A percentile compares a stretch with the other conserved stretches of the same genome.
These are phyloP conservation scores for Climacium dendroides DNA, from an alignment of 225 moss, liverwort and hornwort genomes.

Conservation along the genomic window DNA sequence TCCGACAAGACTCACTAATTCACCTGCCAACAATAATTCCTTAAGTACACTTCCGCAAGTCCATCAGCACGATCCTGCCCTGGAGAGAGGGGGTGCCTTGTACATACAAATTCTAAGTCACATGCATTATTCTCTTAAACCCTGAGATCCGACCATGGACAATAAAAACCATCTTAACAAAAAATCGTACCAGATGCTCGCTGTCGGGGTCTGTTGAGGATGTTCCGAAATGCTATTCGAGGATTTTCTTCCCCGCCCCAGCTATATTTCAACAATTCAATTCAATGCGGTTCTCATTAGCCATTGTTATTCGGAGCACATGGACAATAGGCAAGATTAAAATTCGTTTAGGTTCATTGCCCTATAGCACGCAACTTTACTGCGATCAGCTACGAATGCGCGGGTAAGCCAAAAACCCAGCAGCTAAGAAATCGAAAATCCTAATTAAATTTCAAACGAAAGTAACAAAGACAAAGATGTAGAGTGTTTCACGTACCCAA, in stretches of 20 bases:
- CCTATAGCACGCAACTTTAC: neutral
- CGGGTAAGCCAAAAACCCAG: neutral
- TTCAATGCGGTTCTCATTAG: neutral
- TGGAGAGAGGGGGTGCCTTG: neutral
- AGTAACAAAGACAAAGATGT: neutral
- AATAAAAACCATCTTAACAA: neutral
- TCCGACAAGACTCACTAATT: constrained; percentile 79
- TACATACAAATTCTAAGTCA: neutral
- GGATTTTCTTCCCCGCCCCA: constrained; percentile 84
- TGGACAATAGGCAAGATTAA: neutral
- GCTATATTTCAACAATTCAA: constrained; percentile 19
- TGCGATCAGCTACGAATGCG: neutral
- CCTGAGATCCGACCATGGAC: neutral
- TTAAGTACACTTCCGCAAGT: neutral
- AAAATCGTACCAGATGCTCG: constrained; percentile 54
- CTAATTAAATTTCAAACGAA: neutral
- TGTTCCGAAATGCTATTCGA: constrained; percentile 76
- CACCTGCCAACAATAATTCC: constrained; percentile 39
- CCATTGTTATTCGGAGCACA: neutral
- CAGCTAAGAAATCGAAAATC: neutral
- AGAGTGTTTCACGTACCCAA: constrained; percentile 38
- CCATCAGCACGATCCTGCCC: neutral
- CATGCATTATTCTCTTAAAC: neutral
- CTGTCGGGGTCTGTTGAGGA: constrained; percentile 82
- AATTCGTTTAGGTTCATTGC: neutral